Evolutionary conservation across 768 basidiomycete genomes (phyloP).

Genomic region (Leccinum sublutescens): DNA sequence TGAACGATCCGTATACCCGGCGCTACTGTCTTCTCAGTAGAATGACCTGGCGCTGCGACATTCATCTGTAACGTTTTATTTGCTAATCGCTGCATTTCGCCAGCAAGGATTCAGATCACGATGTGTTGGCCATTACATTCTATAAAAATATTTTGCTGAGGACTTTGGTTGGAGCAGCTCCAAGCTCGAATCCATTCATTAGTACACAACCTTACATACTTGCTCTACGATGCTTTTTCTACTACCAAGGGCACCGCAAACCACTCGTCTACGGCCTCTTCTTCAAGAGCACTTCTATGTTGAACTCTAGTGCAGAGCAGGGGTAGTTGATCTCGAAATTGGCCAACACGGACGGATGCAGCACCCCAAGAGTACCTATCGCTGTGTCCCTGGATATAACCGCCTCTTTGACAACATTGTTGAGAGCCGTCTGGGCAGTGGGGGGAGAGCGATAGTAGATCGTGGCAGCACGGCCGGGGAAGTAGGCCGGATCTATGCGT

Average conservation of each 20-base stretch:
- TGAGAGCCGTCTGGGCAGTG: slow-evolving; percentile 26
- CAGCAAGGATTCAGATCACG: slow-evolving; percentile 2
- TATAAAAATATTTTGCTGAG: slow-evolving; percentile 8
- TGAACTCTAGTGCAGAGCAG: slow-evolving; percentile 93
- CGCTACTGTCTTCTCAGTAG: slow-evolving; percentile 3
- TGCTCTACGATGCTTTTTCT: background rate
- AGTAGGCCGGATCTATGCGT: slow-evolving; percentile 80
- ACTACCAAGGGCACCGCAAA: background rate
- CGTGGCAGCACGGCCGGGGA: slow-evolving; percentile 91
- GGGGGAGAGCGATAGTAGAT: slow-evolving; percentile 78
- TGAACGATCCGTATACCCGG: slow-evolving; percentile 28
- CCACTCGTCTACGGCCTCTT: slow-evolving; percentile 26
- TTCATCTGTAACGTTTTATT: slow-evolving; percentile 18
- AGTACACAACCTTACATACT: slow-evolving; percentile 3
- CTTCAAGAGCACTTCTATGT: slow-evolving; percentile 91
- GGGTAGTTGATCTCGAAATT: slow-evolving; percentile 95
- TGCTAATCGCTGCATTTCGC: slow-evolving; percentile 19
- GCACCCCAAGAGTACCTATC: slow-evolving; percentile 89
- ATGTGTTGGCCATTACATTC: slow-evolving; percentile 9
- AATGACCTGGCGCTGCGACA: background rate
- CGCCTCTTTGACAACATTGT: slow-evolving; percentile 43
- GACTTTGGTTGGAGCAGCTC: background rate
- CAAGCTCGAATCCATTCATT: slow-evolving; percentile 9
- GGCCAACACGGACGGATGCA: slow-evolving; percentile 88
- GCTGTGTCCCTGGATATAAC: slow-evolving; percentile 54